Evolutionary conservation across 148 eudicot species (phyloP), one percentile per base, ranked within the genome.

Genomic region (Diospyros kaki): DNA sequence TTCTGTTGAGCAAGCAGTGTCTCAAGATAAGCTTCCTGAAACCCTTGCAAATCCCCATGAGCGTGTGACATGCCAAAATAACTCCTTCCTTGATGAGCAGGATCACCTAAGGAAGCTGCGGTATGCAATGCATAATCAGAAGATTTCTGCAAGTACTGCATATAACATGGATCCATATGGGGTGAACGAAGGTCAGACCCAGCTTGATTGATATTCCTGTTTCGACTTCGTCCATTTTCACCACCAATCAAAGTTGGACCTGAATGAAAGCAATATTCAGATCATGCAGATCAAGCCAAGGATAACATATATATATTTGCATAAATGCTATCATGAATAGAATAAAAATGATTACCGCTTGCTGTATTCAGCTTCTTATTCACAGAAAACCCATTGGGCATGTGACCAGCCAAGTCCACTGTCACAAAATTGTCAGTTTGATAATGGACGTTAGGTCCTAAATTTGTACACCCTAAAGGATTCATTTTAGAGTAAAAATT

Each of bases 1-100:
- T 78, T 71, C 72, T 81, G 85, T 64, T 84, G 86, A 76, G 82
- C 75, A 63, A 87, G 77, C 75, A 87, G 42, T 41, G 88, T 69
- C 76, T 86, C 85, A 39, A 84, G 66, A 66, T 84, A 83, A 44
- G 82, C 80, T 71, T 77, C 79, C 58, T 84, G 85, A 58, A 78
- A 69, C 28, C 53, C 73, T 64, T 77, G 81, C 69, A 85, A 63
- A 67, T 78, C 80, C 52, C 58, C 78, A 63, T 63, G 66, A 41
- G 80, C 63, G 45, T 64, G 83, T 6, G 76, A 64, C 63, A 54
- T 43, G 66, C 75, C 64, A 48, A 66, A 52, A 45, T n/a, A 75
- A 17, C 64, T 78, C 61, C 75, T 69, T 67, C 75, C 81, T 67
- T 48, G 28, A 28, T 28, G 76, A 77, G 73, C 74, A 75, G 54